Base-by-base conservation (phyloP, 2,329 filamentous ascomycete genomes). In the Epichloe festucae region DNA sequence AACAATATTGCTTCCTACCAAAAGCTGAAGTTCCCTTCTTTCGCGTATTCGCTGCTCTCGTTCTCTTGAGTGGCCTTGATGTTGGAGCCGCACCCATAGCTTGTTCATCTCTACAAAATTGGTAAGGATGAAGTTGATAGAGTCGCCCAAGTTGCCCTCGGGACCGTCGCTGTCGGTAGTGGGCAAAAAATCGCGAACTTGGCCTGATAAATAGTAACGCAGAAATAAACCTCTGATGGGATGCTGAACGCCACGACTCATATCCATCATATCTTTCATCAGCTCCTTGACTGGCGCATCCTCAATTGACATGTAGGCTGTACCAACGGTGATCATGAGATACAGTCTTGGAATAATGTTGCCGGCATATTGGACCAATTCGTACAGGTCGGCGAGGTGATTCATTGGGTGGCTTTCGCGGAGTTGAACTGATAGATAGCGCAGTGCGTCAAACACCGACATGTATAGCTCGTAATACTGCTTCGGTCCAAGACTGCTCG, bases 191-290 rank as follows among this genome's bases (percentile, higher is more conserved):
- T 98, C 93, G 62, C 93, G 80, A 40, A 93, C 91, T 72, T 98
- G 93, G 39, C 93, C 91, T 23, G 89, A 93, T 49, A 98, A 79
- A 65, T 96, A 98, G 70, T 98, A 98, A 64, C 93, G 84, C 62
- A 98, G 72, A 67, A 98, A 98, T 51, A 98, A 76, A 17, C 93
- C 93, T 53, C 93, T 87, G 56, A 96, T 90, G 15, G 93, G 93
- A 69, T 98, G 93, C 65, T 98, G 93, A 21, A 98, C 90, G 52
- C 93, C 93, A 56, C 93, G 81, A 70, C 89, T 97, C 93, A 98
- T 98, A 70, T 98, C 93, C 93, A 98, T 98, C 93, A 98, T 98
- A 69, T 98, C 93, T 72, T 98, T 98, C 93, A 98, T 98, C 56
- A 98, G 89, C 74, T 98, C 93, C 72, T 98, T 98, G 59, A 98